phyloP scores from a whole-genome alignment of 2,329 filamentous ascomycete species.

The Ustulina deusta region DNA sequence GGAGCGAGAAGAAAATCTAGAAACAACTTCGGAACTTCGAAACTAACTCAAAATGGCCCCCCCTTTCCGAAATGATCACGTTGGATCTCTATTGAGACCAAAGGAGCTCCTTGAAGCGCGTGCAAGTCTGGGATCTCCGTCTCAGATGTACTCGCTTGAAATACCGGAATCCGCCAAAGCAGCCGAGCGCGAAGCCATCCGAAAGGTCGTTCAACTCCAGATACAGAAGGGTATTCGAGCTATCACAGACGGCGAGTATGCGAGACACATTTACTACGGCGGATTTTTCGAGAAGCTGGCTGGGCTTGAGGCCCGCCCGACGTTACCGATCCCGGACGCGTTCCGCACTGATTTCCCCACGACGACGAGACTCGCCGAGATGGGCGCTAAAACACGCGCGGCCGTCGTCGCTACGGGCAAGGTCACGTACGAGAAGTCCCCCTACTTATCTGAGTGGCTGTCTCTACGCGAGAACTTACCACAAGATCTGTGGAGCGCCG shows the following conservation, averaged over 20 bases:
- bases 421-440: conserved; percentile 57
- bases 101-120: conserved; percentile 70
- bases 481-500: conserved; percentile 67
- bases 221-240: conserved; percentile 70
- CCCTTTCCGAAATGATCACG: conserved; percentile 80
- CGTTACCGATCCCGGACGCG: conserved; percentile 71
- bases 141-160: conserved; percentile 49
- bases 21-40: neutral
- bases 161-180: conserved; percentile 55
- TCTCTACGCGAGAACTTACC: conserved; percentile 60
- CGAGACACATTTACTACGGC: conserved; percentile 62
- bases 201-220: conserved; percentile 74
- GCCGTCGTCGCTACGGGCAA: conserved; percentile 54
- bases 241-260: conserved; percentile 77
- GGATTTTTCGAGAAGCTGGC: conserved; percentile 62
- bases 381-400: conserved; percentile 52
- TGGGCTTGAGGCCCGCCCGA: conserved; percentile 63
- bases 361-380: conserved; percentile 53
- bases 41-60: conserved; percentile 44
- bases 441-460: conserved; percentile 51
- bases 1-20: neutral
- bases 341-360: conserved; percentile 66
- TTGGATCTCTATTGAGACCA: conserved; percentile 77
- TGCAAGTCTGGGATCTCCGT: conserved; percentile 61
- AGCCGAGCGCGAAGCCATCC: conserved; percentile 72